A percentile compares a stretch with the other conserved stretches of the same genome.
Conservation (phyloP, 192 early-diverging fungal genomes). For the Spizellomyces sp. region DNA sequence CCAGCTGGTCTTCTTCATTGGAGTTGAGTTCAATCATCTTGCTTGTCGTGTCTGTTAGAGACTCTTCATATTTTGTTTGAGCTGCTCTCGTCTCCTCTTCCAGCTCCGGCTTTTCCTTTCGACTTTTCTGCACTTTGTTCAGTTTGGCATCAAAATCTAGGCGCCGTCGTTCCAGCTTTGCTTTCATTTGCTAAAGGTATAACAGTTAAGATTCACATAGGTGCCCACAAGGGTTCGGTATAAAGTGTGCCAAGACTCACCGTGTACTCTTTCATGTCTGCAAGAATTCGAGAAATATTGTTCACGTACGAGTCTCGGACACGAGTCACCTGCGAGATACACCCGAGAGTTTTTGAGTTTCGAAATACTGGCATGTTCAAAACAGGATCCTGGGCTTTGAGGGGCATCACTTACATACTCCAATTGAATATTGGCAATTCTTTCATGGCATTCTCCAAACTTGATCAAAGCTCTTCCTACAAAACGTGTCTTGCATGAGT, state of each 20-base stretch:
- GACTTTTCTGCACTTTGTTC: slow-evolving; percentile 83
- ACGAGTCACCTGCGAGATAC: slow-evolving; percentile 33
- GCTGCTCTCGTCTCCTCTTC: slow-evolving; percentile 89
- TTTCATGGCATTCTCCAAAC: slow-evolving; percentile 49
- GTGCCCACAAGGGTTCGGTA: slow-evolving; percentile 14
- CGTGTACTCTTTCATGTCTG: slow-evolving; percentile 53
- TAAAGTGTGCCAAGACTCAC: slow-evolving; percentile 34
- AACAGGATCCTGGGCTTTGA: not conserved
- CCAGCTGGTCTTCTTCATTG: slow-evolving; percentile 65
- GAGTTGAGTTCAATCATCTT: slow-evolving; percentile 85
- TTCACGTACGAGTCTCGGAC: slow-evolving; percentile 59
- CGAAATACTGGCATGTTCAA: not conserved
- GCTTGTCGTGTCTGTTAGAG: slow-evolving; percentile 69
- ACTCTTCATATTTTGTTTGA: slow-evolving; percentile 93
- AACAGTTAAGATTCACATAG: not conserved
- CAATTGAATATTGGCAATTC: slow-evolving; percentile 49
- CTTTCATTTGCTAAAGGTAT: slow-evolving; percentile 59
- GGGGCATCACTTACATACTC: slow-evolving; percentile 42
- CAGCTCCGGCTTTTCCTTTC: slow-evolving; percentile 88
- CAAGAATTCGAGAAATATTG: slow-evolving; percentile 39
- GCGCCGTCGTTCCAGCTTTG: slow-evolving; percentile 85
- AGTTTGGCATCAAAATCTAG: slow-evolving; percentile 92
- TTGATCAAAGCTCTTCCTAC: slow-evolving; percentile 54
- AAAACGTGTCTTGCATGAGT: too few relatives aligned
- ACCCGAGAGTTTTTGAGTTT: not conserved